A percentile compares a stretch with the other conserved stretches of the same genome.
These are phyloP conservation scores for Physcomitrellopsis africana DNA, from an alignment of 225 moss, liverwort and hornwort genomes.

Conservation along the genomic window DNA sequence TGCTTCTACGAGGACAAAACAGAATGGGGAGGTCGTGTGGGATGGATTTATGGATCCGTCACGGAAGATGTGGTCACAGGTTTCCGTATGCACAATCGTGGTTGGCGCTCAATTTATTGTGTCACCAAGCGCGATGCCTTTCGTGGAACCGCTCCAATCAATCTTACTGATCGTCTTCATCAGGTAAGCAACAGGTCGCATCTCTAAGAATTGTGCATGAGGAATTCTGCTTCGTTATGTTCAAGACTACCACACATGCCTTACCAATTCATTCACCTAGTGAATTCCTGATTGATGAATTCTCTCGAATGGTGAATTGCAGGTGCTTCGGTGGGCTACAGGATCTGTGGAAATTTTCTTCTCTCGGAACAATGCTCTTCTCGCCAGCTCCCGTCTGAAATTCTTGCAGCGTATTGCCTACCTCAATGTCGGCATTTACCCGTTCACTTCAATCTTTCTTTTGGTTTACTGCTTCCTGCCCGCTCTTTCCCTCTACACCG, in stretches of 20 bases:
- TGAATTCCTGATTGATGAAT: neutral
- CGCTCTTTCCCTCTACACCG: slow-evolving; percentile 83
- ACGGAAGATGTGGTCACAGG: slow-evolving; percentile 98
- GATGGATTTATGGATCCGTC: slow-evolving; percentile 98
- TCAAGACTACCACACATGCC: too few species aligned
- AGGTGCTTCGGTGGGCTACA: slow-evolving; percentile 96
- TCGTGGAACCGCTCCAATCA: slow-evolving; percentile 92
- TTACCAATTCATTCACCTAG: neutral
- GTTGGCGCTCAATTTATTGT: slow-evolving; percentile 91
- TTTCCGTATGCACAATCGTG: slow-evolving; percentile 98
- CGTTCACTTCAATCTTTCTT: slow-evolving; percentile 90
- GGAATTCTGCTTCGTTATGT: too few species aligned
- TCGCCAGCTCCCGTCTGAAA: slow-evolving; percentile 83
- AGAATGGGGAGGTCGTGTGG: slow-evolving; percentile 89
- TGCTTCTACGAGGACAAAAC: slow-evolving; percentile 97
- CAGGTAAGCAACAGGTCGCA: slow-evolving; percentile 36
- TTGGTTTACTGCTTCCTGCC: slow-evolving; percentile 92
- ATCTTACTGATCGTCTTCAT: slow-evolving; percentile 94
- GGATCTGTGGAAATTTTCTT: slow-evolving; percentile 98
- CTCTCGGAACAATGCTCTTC: slow-evolving; percentile 88
- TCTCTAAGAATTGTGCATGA: too few species aligned
- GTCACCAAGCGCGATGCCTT: slow-evolving; percentile 93
- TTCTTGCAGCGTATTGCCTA: slow-evolving; percentile 88
- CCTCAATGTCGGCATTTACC: slow-evolving; percentile 92
- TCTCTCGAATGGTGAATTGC: neutral